Percentiles rank a stretch among this genome's conserved stretches.
These are phyloP conservation scores for Kodamaea arcana DNA, from an alignment of 1,139 yeast species.

Conservation along the genomic window DNA sequence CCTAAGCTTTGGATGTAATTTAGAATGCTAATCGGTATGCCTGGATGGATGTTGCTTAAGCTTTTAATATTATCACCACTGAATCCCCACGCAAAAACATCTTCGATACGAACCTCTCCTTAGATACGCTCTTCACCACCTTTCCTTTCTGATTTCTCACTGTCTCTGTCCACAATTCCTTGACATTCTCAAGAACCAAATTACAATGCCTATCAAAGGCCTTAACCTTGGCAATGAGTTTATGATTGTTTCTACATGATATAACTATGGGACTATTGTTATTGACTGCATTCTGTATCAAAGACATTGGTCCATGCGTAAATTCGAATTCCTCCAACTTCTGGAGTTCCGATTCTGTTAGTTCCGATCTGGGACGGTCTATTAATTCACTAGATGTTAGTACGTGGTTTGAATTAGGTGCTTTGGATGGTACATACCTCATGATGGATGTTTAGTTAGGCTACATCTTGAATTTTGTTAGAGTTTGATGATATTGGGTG, in stretches of 20 bases:
- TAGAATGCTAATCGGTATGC: no score
- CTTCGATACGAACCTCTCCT: slow-evolving; percentile 84
- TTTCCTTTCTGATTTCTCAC: slow-evolving; percentile 65
- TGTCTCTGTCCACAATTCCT: slow-evolving; percentile 83
- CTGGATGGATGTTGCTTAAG: no score
- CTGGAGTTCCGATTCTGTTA: slow-evolving; percentile 74
- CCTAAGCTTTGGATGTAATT: not conserved
- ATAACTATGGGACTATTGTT: slow-evolving; percentile 76
- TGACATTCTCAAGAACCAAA: slow-evolving; percentile 87
- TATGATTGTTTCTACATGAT: slow-evolving; percentile 89
- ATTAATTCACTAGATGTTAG: slow-evolving; percentile 49
- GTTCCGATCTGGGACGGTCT: slow-evolving; percentile 73
- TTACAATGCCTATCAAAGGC: slow-evolving; percentile 97
- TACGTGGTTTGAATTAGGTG: slow-evolving; percentile 2
- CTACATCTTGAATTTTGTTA: no score
- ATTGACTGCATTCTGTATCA: slow-evolving; percentile 75
- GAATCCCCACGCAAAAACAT: slow-evolving; percentile 94
- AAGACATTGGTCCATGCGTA: slow-evolving; percentile 84
- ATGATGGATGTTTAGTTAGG: no score
- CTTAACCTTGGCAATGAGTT: slow-evolving; percentile 80
- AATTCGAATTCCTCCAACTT: slow-evolving; percentile 88
- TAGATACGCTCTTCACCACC: slow-evolving; percentile 62
- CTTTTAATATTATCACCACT: slow-evolving; percentile 75
- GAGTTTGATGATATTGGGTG: no score
- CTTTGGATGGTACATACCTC: slow-evolving; percentile 9